Conservation (phyloP, 352 stramenopile genomes). For the Phytophthora podocarpi region DNA sequence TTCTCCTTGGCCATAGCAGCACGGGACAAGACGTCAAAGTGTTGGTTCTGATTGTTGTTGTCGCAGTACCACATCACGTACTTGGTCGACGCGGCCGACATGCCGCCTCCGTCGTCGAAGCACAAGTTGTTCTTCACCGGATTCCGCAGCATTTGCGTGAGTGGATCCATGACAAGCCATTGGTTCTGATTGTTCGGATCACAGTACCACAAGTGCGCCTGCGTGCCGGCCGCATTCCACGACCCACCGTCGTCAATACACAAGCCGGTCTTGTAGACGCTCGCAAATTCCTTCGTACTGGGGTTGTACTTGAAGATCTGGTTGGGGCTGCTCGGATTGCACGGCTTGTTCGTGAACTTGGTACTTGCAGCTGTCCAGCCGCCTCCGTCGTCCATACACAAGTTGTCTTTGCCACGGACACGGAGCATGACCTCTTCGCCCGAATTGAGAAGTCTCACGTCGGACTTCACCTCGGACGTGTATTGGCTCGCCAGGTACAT, state of each 20-base stretch:
- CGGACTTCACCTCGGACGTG: constrained; percentile 9
- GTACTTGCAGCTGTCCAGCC: constrained; percentile 9
- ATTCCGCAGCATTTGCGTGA: constrained; percentile 32
- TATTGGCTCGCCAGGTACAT: constrained; percentile 31
- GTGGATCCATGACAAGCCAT: constrained; percentile 26
- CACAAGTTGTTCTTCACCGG: constrained; percentile 39
- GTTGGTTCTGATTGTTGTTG: constrained; percentile 22
- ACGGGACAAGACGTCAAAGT: constrained; percentile 24
- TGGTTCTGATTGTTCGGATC: constrained; percentile 32
- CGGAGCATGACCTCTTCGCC: constrained; percentile 34
- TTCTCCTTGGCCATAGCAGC: constrained; percentile 23
- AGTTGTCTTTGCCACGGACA: constrained; percentile 27
- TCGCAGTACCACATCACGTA: constrained; percentile 27
- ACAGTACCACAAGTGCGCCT: constrained; percentile 30
- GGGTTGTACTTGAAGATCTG: constrained; percentile 39
- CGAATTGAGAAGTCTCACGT: constrained; percentile 7
- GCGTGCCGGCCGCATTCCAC: constrained; percentile 7
- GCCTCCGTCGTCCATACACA: constrained; percentile 45
- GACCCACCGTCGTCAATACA: constrained; percentile 30
- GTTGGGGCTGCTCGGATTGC: constrained; percentile 36
- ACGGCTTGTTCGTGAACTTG: constrained; percentile 31
- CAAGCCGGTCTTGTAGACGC: constrained; percentile 30
- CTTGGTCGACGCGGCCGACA: constrained; percentile 10
- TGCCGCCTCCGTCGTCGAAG: constrained; percentile 30
- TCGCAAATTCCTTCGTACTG: constrained; percentile 14